Evolutionary conservation across 805 yeast species (phyloP).

Genomic region (Komagataella phaffii): DNA sequence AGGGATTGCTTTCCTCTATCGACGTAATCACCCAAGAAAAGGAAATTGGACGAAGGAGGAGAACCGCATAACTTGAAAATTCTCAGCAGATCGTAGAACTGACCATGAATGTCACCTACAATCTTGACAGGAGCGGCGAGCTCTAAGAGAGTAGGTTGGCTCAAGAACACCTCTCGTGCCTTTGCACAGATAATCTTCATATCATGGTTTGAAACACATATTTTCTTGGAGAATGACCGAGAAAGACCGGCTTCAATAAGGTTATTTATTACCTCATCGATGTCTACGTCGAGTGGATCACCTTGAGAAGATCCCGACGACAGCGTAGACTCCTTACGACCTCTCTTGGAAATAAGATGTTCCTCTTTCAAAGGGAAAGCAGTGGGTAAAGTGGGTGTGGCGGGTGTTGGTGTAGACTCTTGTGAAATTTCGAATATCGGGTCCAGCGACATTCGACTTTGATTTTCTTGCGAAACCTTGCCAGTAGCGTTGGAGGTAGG

Average conservation of each 20-base stretch:
- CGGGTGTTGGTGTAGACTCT: slow-evolving; percentile 15
- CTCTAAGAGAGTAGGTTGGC: slow-evolving; percentile 52
- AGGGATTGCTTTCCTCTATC: slow-evolving; percentile 46
- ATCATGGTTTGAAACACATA: slow-evolving; percentile 38
- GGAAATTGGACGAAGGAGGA: slow-evolving; percentile 42
- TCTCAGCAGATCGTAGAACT: slow-evolving; percentile 37
- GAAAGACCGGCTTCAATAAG: slow-evolving; percentile 38
- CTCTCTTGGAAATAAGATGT: slow-evolving; percentile 1
- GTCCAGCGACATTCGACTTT: slow-evolving; percentile 2
- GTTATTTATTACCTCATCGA: slow-evolving; percentile 52
- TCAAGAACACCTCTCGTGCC: slow-evolving; percentile 45
- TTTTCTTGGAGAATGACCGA: slow-evolving; percentile 27
- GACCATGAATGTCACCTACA: slow-evolving; percentile 77
- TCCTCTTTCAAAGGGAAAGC: slow-evolving; percentile 1
- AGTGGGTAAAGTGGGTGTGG: slow-evolving; percentile 1
- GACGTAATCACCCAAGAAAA: slow-evolving; percentile 46
- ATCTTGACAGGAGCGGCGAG: slow-evolving; percentile 71
- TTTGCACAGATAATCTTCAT: slow-evolving; percentile 42
- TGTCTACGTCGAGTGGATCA: slow-evolving; percentile 21
- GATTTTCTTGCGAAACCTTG: slow-evolving; percentile 12
- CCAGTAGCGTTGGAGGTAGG: neutral
- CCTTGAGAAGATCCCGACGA: neutral
- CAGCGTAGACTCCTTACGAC: neutral
- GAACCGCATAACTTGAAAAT: slow-evolving; percentile 46
- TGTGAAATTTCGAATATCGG: slow-evolving; percentile 21